Evolutionary conservation across 2,329 filamentous ascomycete species (phyloP).

Genomic region (Annulohypoxylon truncatum): DNA sequence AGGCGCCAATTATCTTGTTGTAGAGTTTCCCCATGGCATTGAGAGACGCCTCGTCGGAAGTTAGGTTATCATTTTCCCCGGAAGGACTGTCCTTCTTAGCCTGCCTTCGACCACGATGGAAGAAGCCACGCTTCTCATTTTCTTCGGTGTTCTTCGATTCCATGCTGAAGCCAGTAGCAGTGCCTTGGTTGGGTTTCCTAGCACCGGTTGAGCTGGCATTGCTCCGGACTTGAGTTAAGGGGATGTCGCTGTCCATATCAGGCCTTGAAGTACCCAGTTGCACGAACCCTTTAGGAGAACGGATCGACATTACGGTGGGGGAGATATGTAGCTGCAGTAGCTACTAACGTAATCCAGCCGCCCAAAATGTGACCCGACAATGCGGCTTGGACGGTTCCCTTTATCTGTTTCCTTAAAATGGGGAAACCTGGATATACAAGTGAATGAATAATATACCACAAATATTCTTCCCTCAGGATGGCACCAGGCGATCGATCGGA

Average conservation of each 20-base stretch:
- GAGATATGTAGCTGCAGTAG: conserved; percentile 19
- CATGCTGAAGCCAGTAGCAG: conserved; percentile 49
- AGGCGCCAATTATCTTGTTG: conserved; percentile 71
- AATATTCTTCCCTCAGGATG: conserved; percentile 36
- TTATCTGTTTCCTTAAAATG: conserved; percentile 3
- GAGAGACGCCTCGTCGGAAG: conserved; percentile 64
- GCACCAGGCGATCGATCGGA: conserved; percentile 49
- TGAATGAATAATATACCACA: conserved; percentile 25
- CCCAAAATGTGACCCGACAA: conserved; percentile 15
- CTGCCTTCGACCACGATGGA: conserved; percentile 62
- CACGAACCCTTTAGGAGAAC: conserved; percentile 47
- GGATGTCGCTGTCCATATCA: conserved; percentile 45
- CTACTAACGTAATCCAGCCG: conserved; percentile 13
- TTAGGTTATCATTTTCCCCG: conserved; percentile 58
- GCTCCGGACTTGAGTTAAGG: conserved; percentile 61
- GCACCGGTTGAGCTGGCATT: conserved; percentile 66
- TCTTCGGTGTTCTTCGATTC: conserved; percentile 52
- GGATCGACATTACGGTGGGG: conserved; percentile 45
- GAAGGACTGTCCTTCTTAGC: conserved; percentile 55
- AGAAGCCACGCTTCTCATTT: conserved; percentile 61
- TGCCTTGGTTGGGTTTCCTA: conserved; percentile 58
- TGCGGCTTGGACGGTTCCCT: conserved; percentile 13
- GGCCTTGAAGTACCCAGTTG: conserved; percentile 43
- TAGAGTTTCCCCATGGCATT: conserved; percentile 76
- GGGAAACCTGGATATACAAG: conserved; percentile 26